Conservation (phyloP, 768 basidiomycete genomes). For the Termitomyces sp. region DNA sequence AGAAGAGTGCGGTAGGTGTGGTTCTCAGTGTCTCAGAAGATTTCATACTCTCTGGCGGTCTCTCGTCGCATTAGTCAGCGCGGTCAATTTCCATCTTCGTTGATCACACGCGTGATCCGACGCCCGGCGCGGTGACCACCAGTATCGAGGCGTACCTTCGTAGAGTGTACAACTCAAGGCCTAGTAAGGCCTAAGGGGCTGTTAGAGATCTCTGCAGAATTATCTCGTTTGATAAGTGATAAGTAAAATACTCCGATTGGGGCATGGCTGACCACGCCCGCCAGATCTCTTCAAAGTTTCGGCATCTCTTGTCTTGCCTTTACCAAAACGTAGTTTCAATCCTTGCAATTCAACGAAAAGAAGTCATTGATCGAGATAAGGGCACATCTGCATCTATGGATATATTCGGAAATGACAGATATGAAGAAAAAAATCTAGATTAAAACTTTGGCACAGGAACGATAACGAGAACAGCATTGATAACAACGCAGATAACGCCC, state of each 20-base stretch:
- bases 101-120: no score
- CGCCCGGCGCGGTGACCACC: no score
- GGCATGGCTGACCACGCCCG: neutral
- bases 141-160: no score
- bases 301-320: neutral
- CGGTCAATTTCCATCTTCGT: no score
- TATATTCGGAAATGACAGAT: neutral
- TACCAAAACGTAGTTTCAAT: neutral
- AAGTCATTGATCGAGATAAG: neutral
- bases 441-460: slow-evolving; percentile 22
- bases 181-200: no score
- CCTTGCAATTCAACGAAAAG: neutral
- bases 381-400: neutral
- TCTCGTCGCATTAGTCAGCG: no score
- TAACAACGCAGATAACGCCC: slow-evolving; percentile 33
- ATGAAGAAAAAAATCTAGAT: neutral
- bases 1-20: no score
- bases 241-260: neutral
- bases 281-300: neutral
- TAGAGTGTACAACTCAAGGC: no score
- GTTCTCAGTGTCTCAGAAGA: no score
- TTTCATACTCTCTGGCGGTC: no score
- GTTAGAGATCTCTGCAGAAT: neutral
- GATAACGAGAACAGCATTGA: slow-evolving; percentile 19
- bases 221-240: neutral